Evolutionary conservation across 208 protist species (phyloP), one percentile per base, ranked within the genome.

Genomic region (Trichomonas tenax): DNA sequence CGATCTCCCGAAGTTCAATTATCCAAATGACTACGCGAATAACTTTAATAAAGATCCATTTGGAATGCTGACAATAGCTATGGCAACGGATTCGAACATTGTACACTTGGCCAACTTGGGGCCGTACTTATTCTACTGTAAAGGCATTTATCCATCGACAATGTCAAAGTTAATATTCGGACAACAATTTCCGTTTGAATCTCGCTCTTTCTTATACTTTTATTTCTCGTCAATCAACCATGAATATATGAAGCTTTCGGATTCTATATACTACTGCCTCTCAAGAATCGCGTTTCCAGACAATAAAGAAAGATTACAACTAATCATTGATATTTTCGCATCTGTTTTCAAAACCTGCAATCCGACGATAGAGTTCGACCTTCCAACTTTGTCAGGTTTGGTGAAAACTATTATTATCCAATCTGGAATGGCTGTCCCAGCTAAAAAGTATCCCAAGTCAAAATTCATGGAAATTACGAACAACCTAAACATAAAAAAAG

Each of bases 271-370:
- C 14, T n/a, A 44, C 17, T 89, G 23, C 23, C 41, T 89, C 14
- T 89, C 82, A 46, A 89, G 82, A 89, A 89, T 89, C 48, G 82
- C 82, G 45, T 89, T 89, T 46, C 82, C 82, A 17, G 36, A 89
- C 23, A 89, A 89, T 46, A n/a, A 89, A 89, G 17, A 46, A 34
- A 10, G n/a, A n/a, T 15, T 89, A 34, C 36, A n/a, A 46, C 6
- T 46, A 34, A 46, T 89, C 17, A 26, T 89, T 46, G 40, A 89
- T 89, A 46, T 40, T 9, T 89, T 89, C 36, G 34, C 82, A 21
- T 9, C 40, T 9, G 40, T 46, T 2, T 89, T 45, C 41, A 9
- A 21, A 4, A n/a, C 34, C 0, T 31, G 14, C 14, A 89, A 89
- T 89, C 34, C 82, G 17, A 45, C 23, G 21, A 9, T 44, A 9